These are phyloP conservation scores for Ananas comosus DNA, from an alignment of 176 grass and related monocot species.

Conservation along the genomic window DNA sequence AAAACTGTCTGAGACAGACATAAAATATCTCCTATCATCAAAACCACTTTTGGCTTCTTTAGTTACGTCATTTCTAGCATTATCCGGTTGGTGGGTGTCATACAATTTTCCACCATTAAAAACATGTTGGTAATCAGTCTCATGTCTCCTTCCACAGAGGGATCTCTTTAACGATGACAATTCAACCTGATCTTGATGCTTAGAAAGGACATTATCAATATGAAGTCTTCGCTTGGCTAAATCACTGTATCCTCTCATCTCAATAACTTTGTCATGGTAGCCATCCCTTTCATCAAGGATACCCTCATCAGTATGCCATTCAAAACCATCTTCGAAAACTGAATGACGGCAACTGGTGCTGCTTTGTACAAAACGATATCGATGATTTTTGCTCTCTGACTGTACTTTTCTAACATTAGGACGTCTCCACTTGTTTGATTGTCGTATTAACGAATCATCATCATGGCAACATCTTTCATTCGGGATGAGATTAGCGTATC, in stretches of 20 bases:
- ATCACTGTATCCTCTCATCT: slow-evolving; percentile 17
- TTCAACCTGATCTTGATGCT: slow-evolving; percentile 14
- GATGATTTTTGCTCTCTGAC: slow-evolving; percentile 7
- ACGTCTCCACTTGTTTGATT: slow-evolving; percentile 15
- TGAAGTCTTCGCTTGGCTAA: slow-evolving; percentile 28
- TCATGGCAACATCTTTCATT: slow-evolving; percentile 26
- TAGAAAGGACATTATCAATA: slow-evolving; percentile 25
- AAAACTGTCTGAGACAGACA: slow-evolving; percentile 30
- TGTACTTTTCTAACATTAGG: slow-evolving; percentile 13
- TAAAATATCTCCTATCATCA: slow-evolving; percentile 33
- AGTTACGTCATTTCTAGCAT: slow-evolving; percentile 24
- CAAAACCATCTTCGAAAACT: slow-evolving; percentile 11
- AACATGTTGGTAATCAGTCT: slow-evolving; percentile 13
- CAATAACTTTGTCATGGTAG: slow-evolving; percentile 12
- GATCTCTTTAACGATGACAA: slow-evolving; percentile 24
- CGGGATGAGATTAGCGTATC: slow-evolving; percentile 10
- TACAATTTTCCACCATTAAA: slow-evolving; percentile 29
- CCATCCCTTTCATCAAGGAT: slow-evolving; percentile 5
- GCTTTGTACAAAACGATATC: slow-evolving; percentile 24
- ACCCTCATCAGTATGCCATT: slow-evolving; percentile 4
- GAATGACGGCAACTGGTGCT: slow-evolving; percentile 13
- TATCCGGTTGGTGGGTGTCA: slow-evolving; percentile 8
- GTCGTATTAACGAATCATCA: slow-evolving; percentile 17
- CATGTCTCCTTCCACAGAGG: slow-evolving; percentile 24
- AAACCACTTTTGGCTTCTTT: slow-evolving; percentile 24